Evolutionary conservation across 2,329 filamentous ascomycete genomes (phyloP).

Genomic region (Ophiostoma sp.): DNA sequence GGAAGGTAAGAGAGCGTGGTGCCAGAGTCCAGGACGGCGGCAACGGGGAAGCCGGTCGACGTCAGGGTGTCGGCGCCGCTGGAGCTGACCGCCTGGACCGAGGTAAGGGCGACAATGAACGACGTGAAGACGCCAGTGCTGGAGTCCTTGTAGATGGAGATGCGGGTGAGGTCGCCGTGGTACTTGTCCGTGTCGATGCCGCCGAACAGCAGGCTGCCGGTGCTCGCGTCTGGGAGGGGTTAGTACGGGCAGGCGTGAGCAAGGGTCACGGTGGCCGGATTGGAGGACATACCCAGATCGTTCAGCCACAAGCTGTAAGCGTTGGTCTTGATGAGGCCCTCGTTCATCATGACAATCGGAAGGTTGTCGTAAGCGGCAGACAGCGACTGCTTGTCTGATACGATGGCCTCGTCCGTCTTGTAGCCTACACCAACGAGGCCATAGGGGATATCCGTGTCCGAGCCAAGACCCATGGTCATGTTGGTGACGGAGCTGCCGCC

Average conservation of each 20-base stretch:
- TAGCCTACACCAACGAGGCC: constrained; percentile 59
- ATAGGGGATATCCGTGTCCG: constrained; percentile 48
- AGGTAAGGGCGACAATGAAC: constrained; percentile 46
- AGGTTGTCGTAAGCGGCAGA: constrained; percentile 50
- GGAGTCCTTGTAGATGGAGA: constrained; percentile 50
- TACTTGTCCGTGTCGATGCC: constrained; percentile 76
- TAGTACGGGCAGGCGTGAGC: too few relatives aligned
- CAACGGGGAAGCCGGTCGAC: constrained; percentile 42
- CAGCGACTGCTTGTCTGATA: constrained; percentile 29
- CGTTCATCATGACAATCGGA: constrained; percentile 57
- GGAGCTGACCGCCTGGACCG: constrained; percentile 43
- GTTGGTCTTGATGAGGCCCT: constrained; percentile 58
- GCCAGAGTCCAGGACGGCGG: constrained; percentile 67
- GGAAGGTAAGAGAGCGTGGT: constrained; percentile 69
- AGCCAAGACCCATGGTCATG: constrained; percentile 55
- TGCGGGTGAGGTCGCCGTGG: constrained; percentile 53
- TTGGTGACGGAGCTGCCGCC: constrained; percentile 48
- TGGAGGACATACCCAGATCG: constrained; percentile 36
- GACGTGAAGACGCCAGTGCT: constrained; percentile 38
- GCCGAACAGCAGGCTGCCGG: constrained; percentile 70
- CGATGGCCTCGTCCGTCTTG: constrained; percentile 48
- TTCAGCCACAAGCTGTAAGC: constrained; percentile 69
- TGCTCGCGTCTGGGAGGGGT: constrained; percentile 42
- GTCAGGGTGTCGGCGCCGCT: constrained; percentile 46
- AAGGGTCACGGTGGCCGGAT: too few relatives aligned